phyloP scores from a whole-genome alignment of 2,329 filamentous ascomycete species.

The Cladophialophora carrionii region DNA sequence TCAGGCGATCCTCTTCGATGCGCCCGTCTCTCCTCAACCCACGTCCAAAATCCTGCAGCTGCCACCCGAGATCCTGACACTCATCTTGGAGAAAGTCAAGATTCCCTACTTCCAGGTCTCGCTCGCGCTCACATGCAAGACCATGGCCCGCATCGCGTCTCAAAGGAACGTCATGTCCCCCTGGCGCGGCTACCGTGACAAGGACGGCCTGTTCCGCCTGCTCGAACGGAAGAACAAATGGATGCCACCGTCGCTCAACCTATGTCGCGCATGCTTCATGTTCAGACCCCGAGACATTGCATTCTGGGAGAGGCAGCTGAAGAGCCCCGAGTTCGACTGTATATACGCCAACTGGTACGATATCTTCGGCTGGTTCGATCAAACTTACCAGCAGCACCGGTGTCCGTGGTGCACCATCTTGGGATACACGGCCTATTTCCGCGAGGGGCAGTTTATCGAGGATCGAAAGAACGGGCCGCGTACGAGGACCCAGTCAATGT shows the following conservation, averaged over 20 bases:
- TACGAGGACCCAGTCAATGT: neutral
- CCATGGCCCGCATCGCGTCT: constrained; percentile 23
- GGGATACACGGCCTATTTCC: constrained; percentile 18
- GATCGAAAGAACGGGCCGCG: neutral
- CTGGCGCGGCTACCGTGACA: constrained; percentile 35
- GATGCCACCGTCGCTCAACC: constrained; percentile 19
- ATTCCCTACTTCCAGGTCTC: constrained; percentile 33
- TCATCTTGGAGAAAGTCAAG: constrained; percentile 27
- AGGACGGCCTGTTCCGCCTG: constrained; percentile 32
- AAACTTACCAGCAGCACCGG: constrained; percentile 5
- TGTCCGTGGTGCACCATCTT: constrained; percentile 27
- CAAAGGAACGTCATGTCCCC: constrained; percentile 20
- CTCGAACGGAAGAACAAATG: constrained; percentile 28
- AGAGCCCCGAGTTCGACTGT: constrained; percentile 18
- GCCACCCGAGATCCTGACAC: constrained; percentile 28
- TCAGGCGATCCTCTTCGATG: constrained; percentile 20
- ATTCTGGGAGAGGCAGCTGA: constrained; percentile 25
- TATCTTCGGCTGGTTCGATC: constrained; percentile 26
- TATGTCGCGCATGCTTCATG: constrained; percentile 32
- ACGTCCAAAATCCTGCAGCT: constrained; percentile 25
- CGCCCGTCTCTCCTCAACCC: constrained; percentile 12
- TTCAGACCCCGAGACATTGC: constrained; percentile 11
- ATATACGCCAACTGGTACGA: constrained; percentile 26
- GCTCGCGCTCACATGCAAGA: constrained; percentile 34
- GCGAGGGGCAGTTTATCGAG: constrained; percentile 7